Percentiles rank a stretch among this genome's conserved stretches.
phyloP scores from a whole-genome alignment of 257 asterid genomes.

The Solanum boliviense region DNA sequence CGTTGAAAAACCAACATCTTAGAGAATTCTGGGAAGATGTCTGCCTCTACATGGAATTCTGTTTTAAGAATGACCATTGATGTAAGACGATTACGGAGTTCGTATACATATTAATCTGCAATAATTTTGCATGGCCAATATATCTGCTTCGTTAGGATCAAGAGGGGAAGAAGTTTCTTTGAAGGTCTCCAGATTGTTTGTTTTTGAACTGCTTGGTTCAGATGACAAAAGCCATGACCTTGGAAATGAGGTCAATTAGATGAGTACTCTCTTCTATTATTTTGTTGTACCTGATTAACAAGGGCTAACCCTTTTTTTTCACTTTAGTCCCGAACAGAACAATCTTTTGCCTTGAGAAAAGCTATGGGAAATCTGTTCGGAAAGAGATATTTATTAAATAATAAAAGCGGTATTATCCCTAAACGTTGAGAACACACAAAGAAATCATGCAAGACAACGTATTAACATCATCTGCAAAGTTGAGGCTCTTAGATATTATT shows the following conservation, averaged over 20 bases:
- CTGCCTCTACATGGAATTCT: not conserved
- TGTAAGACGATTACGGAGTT: not conserved
- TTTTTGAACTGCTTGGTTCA: not conserved
- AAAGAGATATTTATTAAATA: not conserved
- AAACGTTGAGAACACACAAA: not conserved
- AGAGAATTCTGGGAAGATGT: not conserved
- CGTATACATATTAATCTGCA: not conserved
- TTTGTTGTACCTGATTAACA: not conserved
- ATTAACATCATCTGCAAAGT: not conserved
- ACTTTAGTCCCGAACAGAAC: not conserved
- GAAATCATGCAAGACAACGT: not conserved
- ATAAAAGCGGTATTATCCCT: not conserved
- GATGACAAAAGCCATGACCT: not conserved
- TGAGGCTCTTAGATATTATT: not conserved
- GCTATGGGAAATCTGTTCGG: not conserved
- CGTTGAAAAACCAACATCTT: not conserved
- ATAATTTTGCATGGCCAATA: not conserved
- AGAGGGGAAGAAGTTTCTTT: not conserved
- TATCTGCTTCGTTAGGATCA: not conserved
- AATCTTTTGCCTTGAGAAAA: not conserved
- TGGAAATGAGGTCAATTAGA: not conserved
- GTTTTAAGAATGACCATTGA: not conserved
- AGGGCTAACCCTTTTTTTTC: not conserved
- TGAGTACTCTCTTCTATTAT: not conserved
- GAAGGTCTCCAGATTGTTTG: not conserved